Evolutionary conservation across 345 rosid genomes (phyloP), one percentile per base, ranked within the genome.

Genomic region (Aegle marmelos): DNA sequence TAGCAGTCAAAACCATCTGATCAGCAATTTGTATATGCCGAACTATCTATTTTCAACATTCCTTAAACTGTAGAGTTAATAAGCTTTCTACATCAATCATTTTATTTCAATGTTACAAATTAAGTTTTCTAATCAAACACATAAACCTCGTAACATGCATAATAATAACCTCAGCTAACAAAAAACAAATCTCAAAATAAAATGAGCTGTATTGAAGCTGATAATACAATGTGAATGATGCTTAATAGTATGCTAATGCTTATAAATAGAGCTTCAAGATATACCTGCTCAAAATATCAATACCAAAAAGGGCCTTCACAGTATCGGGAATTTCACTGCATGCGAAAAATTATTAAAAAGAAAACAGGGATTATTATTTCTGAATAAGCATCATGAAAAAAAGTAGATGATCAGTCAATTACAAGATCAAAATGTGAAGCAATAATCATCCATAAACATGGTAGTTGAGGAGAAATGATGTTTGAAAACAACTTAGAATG

Each of bases 241-340:
- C 19, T 27, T 21, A 73, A 11, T 6, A 59, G 28, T 72, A 33
- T 11, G 45, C 24, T 21, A n/a, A 57, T 1, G 68, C 27, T 30
- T 36, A 4, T 37, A 41, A 11, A 62, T 36, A 62, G 48, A 66
- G 62, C 54, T 19, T 36, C 33, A 58, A 67, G 68, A 70, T 25
- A 70, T 82, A 96, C 99, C 98, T 92, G 94, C 99, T 96, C 79
- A 54, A 79, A 76, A 96, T 94, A 67, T 94, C 91, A 70, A 94
- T 80, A 71, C 98, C 98, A 81, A 96, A 96, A 73, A 96, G 89
- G 74, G 84, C 86, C 87, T 90, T 96, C 84, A 90, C 82, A 66
- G 91, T 78, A 85, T 91, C 98, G 33, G 84, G 78, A 84, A 82
- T 90, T 66, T 89, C 93, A 74, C 97, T 96, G 93, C 85, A 72